phyloP scores from a whole-genome alignment of 2,329 filamentous ascomycete genomes.

The Coniochaeta sp. region DNA sequence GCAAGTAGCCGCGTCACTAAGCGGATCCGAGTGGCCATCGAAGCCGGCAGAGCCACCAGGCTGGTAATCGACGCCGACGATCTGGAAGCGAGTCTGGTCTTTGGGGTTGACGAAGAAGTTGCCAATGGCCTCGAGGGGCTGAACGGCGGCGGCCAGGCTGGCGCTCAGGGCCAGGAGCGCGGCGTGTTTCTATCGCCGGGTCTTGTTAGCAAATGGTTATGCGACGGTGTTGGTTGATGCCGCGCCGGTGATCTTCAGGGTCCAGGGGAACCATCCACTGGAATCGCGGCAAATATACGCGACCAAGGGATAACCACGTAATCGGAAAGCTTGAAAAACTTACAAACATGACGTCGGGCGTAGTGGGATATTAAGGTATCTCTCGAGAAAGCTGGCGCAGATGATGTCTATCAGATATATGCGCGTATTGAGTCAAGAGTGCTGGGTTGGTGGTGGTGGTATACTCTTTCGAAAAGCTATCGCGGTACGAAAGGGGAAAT shows the following conservation, averaged over 20 bases:
- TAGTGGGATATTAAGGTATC: neutral
- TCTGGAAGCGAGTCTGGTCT: constrained; percentile 55
- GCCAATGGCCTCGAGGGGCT: constrained; percentile 48
- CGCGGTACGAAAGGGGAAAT: neutral
- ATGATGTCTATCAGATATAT: neutral
- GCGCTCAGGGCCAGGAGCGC: constrained; percentile 47
- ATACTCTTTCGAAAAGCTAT: neutral
- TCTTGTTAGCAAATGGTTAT: neutral
- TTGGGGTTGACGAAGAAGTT: constrained; percentile 53
- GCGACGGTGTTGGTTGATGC: neutral
- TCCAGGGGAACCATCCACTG: neutral
- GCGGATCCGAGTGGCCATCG: constrained; percentile 48
- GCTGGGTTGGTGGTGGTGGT: neutral
- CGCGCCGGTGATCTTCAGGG: neutral
- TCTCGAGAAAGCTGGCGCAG: too few relatives aligned
- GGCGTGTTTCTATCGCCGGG: constrained; percentile 26
- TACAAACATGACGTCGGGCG: neutral
- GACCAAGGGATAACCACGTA: neutral
- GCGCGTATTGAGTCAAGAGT: neutral
- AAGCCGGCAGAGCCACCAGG: constrained; percentile 59
- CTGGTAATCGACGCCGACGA: constrained; percentile 64
- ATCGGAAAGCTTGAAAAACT: neutral
- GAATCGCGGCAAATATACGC: neutral
- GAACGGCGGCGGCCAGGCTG: constrained; percentile 47
- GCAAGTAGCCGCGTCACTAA: constrained; percentile 52